Base-by-base conservation (phyloP, 805 yeast genomes). In the Candida sithepensis region DNA sequence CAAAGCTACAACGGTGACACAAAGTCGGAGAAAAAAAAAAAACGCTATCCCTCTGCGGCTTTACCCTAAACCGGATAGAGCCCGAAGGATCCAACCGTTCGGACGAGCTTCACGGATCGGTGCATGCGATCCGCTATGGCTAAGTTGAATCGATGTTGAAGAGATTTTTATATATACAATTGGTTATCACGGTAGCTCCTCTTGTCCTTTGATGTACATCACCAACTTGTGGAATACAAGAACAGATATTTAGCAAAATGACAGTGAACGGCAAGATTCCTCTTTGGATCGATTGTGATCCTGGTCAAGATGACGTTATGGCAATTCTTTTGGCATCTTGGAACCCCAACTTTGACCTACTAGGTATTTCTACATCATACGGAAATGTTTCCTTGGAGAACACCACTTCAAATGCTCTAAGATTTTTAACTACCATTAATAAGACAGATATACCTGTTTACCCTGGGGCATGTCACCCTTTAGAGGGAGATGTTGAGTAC, bases 211-310 rank as follows among this genome's bases (percentile, higher is more conserved):
- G n/a, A n/a, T n/a, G n/a, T n/a, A n/a, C n/a, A n/a, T n/a, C n/a
- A n/a, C n/a, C n/a, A n/a, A n/a, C n/a, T n/a, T n/a, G n/a, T n/a
- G n/a, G n/a, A n/a, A n/a, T n/a, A 24, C 10, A 24, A 24, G 9
- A 7, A 24, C 9, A 24, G 28, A 24, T 7, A 24, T 7, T 24
- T 10, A 24, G 28, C 10, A 24, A 24, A 22, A 39, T 39, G 41
- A 22, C 41, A n/a, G 30, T 22, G 18, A 22, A 16, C 20, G n/a
- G 12, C 14, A 21, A 14, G 47, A 77, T 82, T 19, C 95, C 96
- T 0, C 58, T 89, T 4, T 89, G 96, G 96, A 65, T 89, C 12
- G 96, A 89, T 66, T 89, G 96, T 64, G 96, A 89, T 60, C 96
- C 96, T 0, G 96, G 96, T 1, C 94, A 85, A 58, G 96, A 89